Conservation (phyloP, 306 rosid genomes). For the Adenanthera pavonina region DNA sequence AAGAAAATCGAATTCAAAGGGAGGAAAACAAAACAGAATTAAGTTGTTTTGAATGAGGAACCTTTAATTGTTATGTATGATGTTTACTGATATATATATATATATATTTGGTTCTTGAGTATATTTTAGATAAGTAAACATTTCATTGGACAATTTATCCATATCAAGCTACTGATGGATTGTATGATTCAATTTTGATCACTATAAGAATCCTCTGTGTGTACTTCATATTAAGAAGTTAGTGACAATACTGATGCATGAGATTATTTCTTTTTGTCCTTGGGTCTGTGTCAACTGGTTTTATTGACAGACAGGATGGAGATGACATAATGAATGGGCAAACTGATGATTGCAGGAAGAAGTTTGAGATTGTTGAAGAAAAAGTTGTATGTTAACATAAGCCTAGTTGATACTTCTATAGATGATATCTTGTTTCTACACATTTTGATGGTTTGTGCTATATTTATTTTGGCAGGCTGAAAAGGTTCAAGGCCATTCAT, state of each 20-base stretch:
- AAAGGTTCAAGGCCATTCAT: conserved; percentile 50
- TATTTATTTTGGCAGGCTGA: conserved; percentile 56
- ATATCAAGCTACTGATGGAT: conserved; percentile 4
- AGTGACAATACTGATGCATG: conserved; percentile 17
- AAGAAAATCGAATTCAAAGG: no score
- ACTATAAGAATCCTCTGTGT: conserved; percentile 10
- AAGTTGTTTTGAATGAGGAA: no score
- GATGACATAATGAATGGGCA: conserved; percentile 48
- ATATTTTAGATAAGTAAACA: not conserved
- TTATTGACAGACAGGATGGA: conserved; percentile 61
- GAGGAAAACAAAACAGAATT: no score
- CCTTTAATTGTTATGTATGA: no score
- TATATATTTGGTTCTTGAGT: not conserved
- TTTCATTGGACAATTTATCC: not conserved
- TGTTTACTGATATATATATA: no score
- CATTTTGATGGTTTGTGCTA: conserved; percentile 24
- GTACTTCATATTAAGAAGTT: not conserved
- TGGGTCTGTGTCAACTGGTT: conserved; percentile 45
- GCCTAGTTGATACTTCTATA: conserved; percentile 28
- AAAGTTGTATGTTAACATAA: conserved; percentile 55
- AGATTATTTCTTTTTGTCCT: conserved; percentile 42
- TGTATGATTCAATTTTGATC: conserved; percentile 16
- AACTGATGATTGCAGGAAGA: conserved; percentile 47
- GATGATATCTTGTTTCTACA: conserved; percentile 34
- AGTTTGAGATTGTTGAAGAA: conserved; percentile 48